Conservation (phyloP, 257 asterid genomes). For the Hygrophila difformis region DNA sequence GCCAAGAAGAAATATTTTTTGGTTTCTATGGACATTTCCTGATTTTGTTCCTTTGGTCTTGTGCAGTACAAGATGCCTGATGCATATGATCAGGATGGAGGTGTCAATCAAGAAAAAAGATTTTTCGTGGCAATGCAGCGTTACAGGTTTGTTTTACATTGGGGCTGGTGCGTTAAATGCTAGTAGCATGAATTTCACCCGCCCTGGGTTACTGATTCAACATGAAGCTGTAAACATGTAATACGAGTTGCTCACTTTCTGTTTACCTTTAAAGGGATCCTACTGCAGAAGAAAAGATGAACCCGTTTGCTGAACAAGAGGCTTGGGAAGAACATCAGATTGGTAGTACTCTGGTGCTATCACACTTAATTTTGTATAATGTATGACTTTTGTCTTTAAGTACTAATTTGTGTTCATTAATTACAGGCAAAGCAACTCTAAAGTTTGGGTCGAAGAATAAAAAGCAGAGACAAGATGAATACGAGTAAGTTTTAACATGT, state of each 20-base stretch:
- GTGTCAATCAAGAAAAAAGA: conserved; percentile 38
- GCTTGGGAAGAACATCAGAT: conserved; percentile 99
- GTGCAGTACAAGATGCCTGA: conserved; percentile 84
- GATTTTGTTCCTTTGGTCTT: conserved; percentile 8
- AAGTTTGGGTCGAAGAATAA: conserved; percentile 71
- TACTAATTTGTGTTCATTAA: conserved; percentile 17
- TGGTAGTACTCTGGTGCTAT: conserved; percentile 33
- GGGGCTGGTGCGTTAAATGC: too few species aligned
- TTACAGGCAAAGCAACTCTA: conserved; percentile 80
- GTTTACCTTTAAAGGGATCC: conserved; percentile 46
- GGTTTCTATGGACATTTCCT: conserved; percentile 2
- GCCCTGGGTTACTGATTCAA: too few species aligned
- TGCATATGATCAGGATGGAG: conserved; percentile 43
- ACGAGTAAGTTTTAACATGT: conserved; percentile 55
- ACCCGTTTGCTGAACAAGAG: conserved; percentile 98
- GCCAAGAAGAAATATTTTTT: background rate
- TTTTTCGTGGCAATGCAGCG: conserved; percentile 46
- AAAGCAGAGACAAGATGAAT: conserved; percentile 52
- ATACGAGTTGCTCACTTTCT: conserved; percentile 14
- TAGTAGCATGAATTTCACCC: too few species aligned
- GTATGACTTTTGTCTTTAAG: conserved; percentile 14
- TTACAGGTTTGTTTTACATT: conserved; percentile 24
- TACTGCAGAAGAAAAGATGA: conserved; percentile 81
- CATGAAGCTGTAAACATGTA: background rate
- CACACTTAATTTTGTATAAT: conserved; percentile 2